Conservation (phyloP, 495 filamentous ascomycete species). For the Talaromyces adpressus region DNA sequence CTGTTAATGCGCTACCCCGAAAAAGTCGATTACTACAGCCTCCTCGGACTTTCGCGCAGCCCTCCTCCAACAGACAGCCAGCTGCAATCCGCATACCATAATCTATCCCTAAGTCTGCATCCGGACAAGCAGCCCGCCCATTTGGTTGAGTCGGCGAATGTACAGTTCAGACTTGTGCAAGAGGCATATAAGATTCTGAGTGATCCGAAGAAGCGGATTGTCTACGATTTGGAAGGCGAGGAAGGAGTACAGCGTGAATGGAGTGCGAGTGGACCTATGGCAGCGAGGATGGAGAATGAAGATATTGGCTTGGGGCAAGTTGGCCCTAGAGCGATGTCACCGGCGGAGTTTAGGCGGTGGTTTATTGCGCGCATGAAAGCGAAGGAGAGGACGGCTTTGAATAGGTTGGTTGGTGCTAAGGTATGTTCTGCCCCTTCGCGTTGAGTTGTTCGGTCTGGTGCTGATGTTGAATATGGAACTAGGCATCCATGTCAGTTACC, state of each 20-base stretch:
- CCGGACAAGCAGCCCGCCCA: constrained; percentile 50
- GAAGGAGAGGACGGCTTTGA: constrained; percentile 32
- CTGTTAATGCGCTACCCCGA: constrained; percentile 20
- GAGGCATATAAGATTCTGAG: constrained; percentile 49
- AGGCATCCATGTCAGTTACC: constrained; percentile 31
- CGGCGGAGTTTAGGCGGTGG: constrained; percentile 44
- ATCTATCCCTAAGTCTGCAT: constrained; percentile 49
- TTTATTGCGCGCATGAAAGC: constrained; percentile 40
- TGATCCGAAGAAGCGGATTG: constrained; percentile 45
- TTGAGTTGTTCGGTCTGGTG: background rate
- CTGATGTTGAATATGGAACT: background rate
- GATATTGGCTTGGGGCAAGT: constrained; percentile 16
- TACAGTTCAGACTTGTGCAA: constrained; percentile 41
- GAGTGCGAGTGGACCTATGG: constrained; percentile 28
- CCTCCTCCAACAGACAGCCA: constrained; percentile 40
- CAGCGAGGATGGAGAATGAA: constrained; percentile 21
- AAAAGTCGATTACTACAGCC: constrained; percentile 41
- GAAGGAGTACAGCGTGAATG: constrained; percentile 41
- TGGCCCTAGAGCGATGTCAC: constrained; percentile 36
- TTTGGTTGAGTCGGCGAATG: constrained; percentile 36
- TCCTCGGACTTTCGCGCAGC: constrained; percentile 40
- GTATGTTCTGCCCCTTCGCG: constrained; percentile 18
- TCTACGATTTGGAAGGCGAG: constrained; percentile 46
- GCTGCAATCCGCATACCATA: constrained; percentile 46
- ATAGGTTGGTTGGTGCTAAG: constrained; percentile 35